A percentile compares a stretch with the other conserved stretches of the same genome.
phyloP scores from a whole-genome alignment of 164 flowering plant species.

The Santalum album region DNA sequence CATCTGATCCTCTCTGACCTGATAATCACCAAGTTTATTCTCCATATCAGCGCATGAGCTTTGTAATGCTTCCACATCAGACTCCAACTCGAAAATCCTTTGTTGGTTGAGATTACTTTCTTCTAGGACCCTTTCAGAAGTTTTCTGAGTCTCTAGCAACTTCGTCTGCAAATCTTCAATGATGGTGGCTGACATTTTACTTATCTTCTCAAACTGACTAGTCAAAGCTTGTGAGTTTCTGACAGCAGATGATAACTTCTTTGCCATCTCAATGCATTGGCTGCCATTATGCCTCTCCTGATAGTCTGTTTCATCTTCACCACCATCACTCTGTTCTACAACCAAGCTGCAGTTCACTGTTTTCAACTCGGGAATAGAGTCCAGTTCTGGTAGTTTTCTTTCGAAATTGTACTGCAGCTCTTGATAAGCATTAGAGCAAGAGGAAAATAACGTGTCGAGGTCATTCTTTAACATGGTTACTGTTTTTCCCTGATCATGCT shows the following conservation, averaged over 20 bases:
- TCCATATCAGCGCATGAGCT: slow-evolving; percentile 34
- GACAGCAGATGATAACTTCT: slow-evolving; percentile 31
- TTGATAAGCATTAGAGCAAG: slow-evolving; percentile 44
- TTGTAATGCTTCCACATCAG: slow-evolving; percentile 36
- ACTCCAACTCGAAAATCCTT: slow-evolving; percentile 41
- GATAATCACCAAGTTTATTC: slow-evolving; percentile 31
- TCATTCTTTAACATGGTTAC: slow-evolving; percentile 38
- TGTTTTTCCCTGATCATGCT: slow-evolving; percentile 30
- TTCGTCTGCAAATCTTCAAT: slow-evolving; percentile 42
- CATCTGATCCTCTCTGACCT: slow-evolving; percentile 29
- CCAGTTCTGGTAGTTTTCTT: slow-evolving; percentile 16
- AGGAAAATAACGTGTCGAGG: slow-evolving; percentile 31
- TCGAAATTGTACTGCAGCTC: slow-evolving; percentile 35
- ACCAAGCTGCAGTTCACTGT: slow-evolving; percentile 17
- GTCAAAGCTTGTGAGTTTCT: slow-evolving; percentile 27
- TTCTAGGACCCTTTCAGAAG: slow-evolving; percentile 29
- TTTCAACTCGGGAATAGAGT: slow-evolving; percentile 23
- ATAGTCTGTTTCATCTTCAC: slow-evolving; percentile 14
- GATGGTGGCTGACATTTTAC: slow-evolving; percentile 19
- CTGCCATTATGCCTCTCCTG: slow-evolving; percentile 11
- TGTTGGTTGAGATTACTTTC: slow-evolving; percentile 38
- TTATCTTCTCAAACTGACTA: slow-evolving; percentile 30
- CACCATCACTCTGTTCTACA: slow-evolving; percentile 14
- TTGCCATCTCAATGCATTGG: slow-evolving; percentile 24
- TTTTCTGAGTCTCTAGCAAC: slow-evolving; percentile 25